Percentiles rank a stretch among this genome's conserved stretches.
These are phyloP conservation scores for Theileria sp. DNA, from an alignment of 169 alveolate species.

Conservation along the genomic window DNA sequence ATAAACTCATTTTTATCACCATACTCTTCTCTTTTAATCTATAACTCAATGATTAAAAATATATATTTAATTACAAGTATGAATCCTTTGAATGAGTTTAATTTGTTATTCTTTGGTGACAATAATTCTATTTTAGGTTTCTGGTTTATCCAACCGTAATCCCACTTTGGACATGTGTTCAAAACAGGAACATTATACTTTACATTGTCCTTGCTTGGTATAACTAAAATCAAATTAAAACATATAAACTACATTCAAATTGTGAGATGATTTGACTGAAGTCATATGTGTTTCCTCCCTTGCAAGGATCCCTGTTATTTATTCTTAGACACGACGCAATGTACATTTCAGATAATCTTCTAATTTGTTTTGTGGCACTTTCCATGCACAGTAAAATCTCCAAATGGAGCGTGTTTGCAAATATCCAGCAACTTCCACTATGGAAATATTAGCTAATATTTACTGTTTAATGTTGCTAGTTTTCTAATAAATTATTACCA, in stretches of 20 bases:
- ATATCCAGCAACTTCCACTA: slow-evolving; percentile 55
- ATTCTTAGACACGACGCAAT: slow-evolving; percentile 5
- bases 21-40: slow-evolving; percentile 9
- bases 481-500: neutral
- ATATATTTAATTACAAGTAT: neutral
- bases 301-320: slow-evolving; percentile 9
- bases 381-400: slow-evolving; percentile 54
- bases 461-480: neutral
- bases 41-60: neutral
- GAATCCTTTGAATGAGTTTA: slow-evolving; percentile 20
- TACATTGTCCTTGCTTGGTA: slow-evolving; percentile 14
- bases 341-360: slow-evolving; percentile 10
- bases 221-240: neutral
- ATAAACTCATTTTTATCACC: slow-evolving; percentile 30
- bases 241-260: neutral
- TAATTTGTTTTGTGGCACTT: neutral
- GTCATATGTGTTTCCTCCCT: slow-evolving; percentile 13
- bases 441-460: neutral
- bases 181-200: slow-evolving; percentile 8
- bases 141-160: slow-evolving; percentile 10
- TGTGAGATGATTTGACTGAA: slow-evolving; percentile 12
- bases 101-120: neutral
- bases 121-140: slow-evolving; percentile 12
- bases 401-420: slow-evolving; percentile 52
- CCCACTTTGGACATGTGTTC: slow-evolving; percentile 19